Evolutionary conservation across 2,329 filamentous ascomycete species (phyloP).

Genomic region (Escovopsis sp.): DNA sequence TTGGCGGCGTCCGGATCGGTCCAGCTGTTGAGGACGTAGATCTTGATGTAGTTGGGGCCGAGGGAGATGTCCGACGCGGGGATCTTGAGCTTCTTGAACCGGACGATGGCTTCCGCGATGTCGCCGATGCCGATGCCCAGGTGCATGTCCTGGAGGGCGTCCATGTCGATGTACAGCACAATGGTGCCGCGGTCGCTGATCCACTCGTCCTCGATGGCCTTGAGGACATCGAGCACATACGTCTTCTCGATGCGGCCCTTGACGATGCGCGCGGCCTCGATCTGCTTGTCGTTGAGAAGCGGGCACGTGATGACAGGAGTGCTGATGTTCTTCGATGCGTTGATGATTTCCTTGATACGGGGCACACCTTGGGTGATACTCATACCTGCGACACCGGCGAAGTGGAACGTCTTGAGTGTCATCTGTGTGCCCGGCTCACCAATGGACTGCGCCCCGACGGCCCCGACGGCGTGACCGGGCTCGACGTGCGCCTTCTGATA

Average conservation of each 20-base stretch:
- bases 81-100: slow-evolving; percentile 71
- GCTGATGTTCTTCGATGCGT: slow-evolving; percentile 84
- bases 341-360: slow-evolving; percentile 99
- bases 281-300: slow-evolving; percentile 57
- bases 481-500: slow-evolving; percentile 86
- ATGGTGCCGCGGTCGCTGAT: slow-evolving; percentile 61
- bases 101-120: slow-evolving; percentile 62
- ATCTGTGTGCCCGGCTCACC: slow-evolving; percentile 97
- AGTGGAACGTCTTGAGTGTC: slow-evolving; percentile 99
- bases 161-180: slow-evolving; percentile 65
- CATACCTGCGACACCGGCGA: slow-evolving; percentile 98
- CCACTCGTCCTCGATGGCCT: slow-evolving; percentile 80
- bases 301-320: slow-evolving; percentile 88
- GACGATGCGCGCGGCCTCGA: slow-evolving; percentile 73
- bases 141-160: slow-evolving; percentile 64
- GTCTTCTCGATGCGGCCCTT: slow-evolving; percentile 94
- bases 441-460: slow-evolving; percentile 92
- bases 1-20: slow-evolving; percentile 19
- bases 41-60: slow-evolving; percentile 47
- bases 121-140: slow-evolving; percentile 62
- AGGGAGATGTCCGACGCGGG: slow-evolving; percentile 49
- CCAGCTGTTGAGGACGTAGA: slow-evolving; percentile 44
- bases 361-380: slow-evolving; percentile 98
- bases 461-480: slow-evolving; percentile 88
- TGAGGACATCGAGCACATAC: slow-evolving; percentile 65